Evolutionary conservation across 441 rosid species (phyloP).

Genomic region (Daphne laureola): DNA sequence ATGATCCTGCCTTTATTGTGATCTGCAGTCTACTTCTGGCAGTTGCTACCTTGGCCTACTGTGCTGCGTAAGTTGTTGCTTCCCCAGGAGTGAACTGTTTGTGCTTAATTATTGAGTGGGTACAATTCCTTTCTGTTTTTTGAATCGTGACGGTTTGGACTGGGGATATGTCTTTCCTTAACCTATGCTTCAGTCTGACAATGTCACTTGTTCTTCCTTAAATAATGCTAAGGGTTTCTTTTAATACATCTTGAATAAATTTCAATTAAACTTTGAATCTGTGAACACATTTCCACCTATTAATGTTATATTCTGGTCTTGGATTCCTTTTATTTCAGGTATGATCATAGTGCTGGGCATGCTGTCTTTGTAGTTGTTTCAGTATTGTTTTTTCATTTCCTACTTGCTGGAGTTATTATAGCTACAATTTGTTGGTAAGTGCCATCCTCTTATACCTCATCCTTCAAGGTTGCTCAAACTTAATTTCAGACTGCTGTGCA

Average conservation of each 20-base stretch:
- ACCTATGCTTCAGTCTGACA: conserved; percentile 6
- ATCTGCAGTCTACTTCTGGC: conserved; percentile 85
- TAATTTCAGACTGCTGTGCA: not conserved
- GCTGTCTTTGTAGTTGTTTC: conserved; percentile 67
- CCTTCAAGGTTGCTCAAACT: conserved; percentile 2
- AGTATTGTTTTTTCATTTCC: conserved; percentile 69
- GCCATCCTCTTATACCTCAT: not conserved
- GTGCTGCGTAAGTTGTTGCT: conserved; percentile 75
- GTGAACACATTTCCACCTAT: not conserved
- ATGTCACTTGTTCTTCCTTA: conserved; percentile 5
- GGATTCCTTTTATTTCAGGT: conserved; percentile 43
- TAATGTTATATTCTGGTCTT: conserved; percentile 7
- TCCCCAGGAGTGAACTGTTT: conserved; percentile 2
- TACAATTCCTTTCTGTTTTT: not conserved
- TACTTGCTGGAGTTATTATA: conserved; percentile 61
- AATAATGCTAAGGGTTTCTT: not conserved
- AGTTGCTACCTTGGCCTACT: conserved; percentile 81
- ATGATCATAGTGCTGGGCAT: conserved; percentile 77
- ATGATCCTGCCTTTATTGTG: conserved; percentile 95
- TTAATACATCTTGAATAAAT: not conserved
- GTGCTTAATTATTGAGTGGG: not conserved
- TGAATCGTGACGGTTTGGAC: not conserved
- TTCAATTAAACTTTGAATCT: not conserved
- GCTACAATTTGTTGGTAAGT: conserved; percentile 88
- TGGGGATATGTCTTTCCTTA: not conserved